Evolutionary conservation across 1,284 basidiomycete species (phyloP).

Genomic region (Ustilago lituana): DNA sequence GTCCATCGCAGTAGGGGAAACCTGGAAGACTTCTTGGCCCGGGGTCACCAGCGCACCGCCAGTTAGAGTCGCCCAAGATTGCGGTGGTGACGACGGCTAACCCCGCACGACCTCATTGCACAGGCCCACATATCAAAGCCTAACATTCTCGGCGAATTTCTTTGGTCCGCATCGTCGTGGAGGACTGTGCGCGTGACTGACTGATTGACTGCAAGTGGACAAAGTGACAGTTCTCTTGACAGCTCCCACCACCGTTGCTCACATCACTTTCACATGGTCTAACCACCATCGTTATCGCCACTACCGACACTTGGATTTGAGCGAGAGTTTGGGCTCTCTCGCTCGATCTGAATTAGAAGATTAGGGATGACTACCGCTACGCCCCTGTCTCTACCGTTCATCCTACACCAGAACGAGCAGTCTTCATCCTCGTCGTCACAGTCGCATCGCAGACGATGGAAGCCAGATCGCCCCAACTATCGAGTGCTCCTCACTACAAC

Average conservation of each 20-base stretch:
- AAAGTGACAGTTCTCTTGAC: conserved; percentile 8
- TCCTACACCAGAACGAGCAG: conserved; percentile 14
- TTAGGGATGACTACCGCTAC: conserved; percentile 37
- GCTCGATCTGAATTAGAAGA: too few species aligned
- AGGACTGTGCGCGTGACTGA: conserved; percentile 10
- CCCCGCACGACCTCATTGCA: too few species aligned
- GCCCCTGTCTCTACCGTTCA: conserved; percentile 27
- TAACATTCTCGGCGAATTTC: too few species aligned
- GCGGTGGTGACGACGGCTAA: background rate
- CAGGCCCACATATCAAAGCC: too few species aligned
- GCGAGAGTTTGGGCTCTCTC: too few species aligned
- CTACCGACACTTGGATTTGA: too few species aligned
- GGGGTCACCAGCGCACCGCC: too few species aligned
- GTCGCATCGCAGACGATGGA: conserved; percentile 14
- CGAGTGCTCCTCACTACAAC: conserved; percentile 19
- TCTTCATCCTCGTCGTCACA: conserved; percentile 1
- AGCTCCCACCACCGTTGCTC: too few species aligned
- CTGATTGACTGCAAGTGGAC: conserved; percentile 1
- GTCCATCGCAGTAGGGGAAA: conserved; percentile 1
- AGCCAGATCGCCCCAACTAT: conserved; percentile 36
- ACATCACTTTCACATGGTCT: background rate
- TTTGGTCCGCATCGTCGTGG: too few species aligned
- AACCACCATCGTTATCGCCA: background rate
- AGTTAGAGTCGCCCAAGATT: background rate
- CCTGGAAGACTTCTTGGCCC: background rate